Evolutionary conservation across 1,284 basidiomycete species (phyloP).

Genomic region (Phellinidium pouzarii): DNA sequence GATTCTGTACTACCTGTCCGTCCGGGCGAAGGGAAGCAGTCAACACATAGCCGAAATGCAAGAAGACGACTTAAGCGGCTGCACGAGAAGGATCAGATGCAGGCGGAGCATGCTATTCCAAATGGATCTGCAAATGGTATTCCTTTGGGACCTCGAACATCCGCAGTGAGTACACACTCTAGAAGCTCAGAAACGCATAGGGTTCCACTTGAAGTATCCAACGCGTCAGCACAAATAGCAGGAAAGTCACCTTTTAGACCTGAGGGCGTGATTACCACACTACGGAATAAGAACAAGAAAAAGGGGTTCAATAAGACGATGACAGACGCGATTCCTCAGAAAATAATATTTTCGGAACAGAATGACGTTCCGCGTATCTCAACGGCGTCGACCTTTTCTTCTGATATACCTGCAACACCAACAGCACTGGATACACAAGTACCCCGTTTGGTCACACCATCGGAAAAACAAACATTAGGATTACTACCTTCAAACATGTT

Average conservation of each 20-base stretch:
- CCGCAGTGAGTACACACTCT: background rate
- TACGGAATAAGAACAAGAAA: constrained; percentile 70
- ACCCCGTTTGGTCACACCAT: constrained; percentile 54
- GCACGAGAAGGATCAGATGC: constrained; percentile 26
- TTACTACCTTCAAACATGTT: constrained; percentile 54
- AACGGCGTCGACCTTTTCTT: constrained; percentile 3
- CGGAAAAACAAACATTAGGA: constrained; percentile 45
- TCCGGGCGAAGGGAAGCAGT: constrained; percentile 56
- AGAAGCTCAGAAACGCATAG: background rate
- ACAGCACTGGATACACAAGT: constrained; percentile 17
- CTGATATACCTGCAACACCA: background rate
- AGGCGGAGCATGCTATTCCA: constrained; percentile 13
- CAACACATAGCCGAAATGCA: constrained; percentile 61
- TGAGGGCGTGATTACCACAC: constrained; percentile 45
- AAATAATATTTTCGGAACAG: constrained; percentile 46
- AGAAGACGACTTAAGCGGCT: constrained; percentile 50
- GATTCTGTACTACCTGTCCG: constrained; percentile 33
- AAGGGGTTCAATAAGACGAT: constrained; percentile 56
- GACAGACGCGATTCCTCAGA: constrained; percentile 39
- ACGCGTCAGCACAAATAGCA: background rate
- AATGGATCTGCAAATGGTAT: constrained; percentile 31
- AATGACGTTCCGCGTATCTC: constrained; percentile 14
- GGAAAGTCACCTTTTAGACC: constrained; percentile 20
- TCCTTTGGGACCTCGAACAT: constrained; percentile 25
- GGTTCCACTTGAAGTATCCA: background rate